Evolutionary conservation across 2,329 filamentous ascomycete genomes (phyloP).

Genomic region (Cladosporium velox): DNA sequence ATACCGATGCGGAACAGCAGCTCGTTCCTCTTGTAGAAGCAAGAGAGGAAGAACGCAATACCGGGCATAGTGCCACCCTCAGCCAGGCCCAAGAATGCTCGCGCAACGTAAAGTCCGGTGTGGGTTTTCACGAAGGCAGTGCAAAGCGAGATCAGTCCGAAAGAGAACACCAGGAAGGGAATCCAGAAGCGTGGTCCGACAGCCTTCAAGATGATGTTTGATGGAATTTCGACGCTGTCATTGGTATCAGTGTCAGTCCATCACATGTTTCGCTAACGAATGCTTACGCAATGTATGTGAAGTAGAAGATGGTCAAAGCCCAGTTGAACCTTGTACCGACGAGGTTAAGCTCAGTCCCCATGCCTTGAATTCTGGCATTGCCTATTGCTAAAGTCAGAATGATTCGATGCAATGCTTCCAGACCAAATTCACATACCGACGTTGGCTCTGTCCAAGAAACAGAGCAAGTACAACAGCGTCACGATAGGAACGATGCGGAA

Average conservation of each 20-base stretch:
- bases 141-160: conserved; percentile 55
- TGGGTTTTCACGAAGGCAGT: conserved; percentile 26
- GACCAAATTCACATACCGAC: conserved; percentile 35
- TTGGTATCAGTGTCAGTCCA: not conserved
- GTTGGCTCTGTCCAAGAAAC: conserved; percentile 56
- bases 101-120: conserved; percentile 25
- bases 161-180: conserved; percentile 56
- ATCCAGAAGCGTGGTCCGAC: conserved; percentile 47
- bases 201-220: conserved; percentile 42
- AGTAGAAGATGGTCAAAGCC: conserved; percentile 43
- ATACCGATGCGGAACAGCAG: conserved; percentile 30
- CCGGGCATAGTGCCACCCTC: conserved; percentile 66
- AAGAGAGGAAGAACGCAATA: conserved; percentile 40
- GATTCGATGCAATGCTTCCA: conserved; percentile 31
- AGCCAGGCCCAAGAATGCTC: conserved; percentile 66
- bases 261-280: not conserved
- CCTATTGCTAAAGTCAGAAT: conserved; percentile 6
- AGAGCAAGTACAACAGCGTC: conserved; percentile 60
- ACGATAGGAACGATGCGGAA: conserved; percentile 61
- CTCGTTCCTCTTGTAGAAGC: conserved; percentile 30
- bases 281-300: conserved; percentile 38
- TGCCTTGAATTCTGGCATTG: conserved; percentile 34
- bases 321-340: conserved; percentile 39
- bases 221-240: conserved; percentile 38
- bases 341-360: conserved; percentile 46